phyloP scores from a whole-genome alignment of 345 rosid species.

The Conringia planisiliqua region DNA sequence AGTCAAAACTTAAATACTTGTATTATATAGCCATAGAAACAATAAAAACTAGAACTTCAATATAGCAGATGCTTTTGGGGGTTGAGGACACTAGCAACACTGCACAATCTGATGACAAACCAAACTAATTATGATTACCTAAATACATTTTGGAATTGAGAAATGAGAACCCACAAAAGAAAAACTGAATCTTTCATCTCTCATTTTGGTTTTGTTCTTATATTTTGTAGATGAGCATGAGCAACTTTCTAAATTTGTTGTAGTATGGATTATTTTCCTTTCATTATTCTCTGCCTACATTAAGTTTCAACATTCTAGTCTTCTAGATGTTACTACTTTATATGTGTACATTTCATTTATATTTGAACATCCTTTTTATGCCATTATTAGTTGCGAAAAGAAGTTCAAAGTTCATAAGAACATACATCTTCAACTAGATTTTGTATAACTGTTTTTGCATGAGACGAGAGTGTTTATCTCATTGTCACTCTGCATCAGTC shows the following conservation, averaged over 20 bases:
- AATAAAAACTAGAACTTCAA: too few species aligned
- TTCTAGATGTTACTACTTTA: too few species aligned
- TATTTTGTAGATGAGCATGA: too few species aligned
- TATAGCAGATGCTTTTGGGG: too few species aligned
- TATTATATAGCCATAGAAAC: too few species aligned
- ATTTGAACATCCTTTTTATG: neutral
- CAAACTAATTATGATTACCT: neutral
- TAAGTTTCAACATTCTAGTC: too few species aligned
- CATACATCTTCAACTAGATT: neutral
- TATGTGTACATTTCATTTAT: neutral
- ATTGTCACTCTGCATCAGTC: neutral
- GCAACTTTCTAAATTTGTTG: too few species aligned
- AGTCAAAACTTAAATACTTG: neutral
- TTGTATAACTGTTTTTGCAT: neutral
- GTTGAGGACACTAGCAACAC: too few species aligned
- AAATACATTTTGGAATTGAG: constrained; percentile 6
- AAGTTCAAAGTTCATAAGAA: neutral
- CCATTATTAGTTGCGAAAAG: neutral
- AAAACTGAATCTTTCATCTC: neutral
- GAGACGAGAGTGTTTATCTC: neutral
- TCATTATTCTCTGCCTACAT: too few species aligned
- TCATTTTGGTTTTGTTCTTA: too few species aligned
- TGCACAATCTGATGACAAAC: too few species aligned
- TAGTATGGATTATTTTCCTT: too few species aligned
- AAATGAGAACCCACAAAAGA: constrained; percentile 4